Percentiles rank a stretch among this genome's conserved stretches.
Evolutionary conservation across 169 alveolate species (phyloP).

Genomic region (Amoebophrya sp.): DNA sequence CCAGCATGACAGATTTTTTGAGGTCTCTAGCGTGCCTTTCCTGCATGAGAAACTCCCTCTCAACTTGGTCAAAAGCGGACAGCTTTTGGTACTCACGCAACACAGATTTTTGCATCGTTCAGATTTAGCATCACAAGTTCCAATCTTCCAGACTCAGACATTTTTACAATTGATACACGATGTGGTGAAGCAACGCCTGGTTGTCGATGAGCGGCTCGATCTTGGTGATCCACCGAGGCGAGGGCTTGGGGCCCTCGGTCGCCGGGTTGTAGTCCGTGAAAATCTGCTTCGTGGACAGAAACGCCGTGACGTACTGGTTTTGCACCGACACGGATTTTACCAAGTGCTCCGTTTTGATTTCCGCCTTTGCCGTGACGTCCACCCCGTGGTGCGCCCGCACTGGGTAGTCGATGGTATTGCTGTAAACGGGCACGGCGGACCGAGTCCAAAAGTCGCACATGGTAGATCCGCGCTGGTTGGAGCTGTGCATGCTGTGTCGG

Average conservation of each 20-base stretch:
- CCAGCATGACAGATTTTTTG: no score
- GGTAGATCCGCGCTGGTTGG: background rate
- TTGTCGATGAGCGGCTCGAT: constrained; percentile 15
- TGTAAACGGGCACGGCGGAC: background rate
- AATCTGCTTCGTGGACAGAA: background rate
- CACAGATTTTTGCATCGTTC: no score
- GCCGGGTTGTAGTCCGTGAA: background rate
- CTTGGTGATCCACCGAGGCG: background rate
- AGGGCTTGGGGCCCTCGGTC: background rate
- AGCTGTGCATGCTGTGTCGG: background rate
- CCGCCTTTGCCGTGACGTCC: background rate
- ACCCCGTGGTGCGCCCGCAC: background rate
- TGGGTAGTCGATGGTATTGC: background rate
- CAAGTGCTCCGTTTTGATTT: background rate
- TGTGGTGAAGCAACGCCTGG: background rate
- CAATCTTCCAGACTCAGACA: no score
- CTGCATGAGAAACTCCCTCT: no score
- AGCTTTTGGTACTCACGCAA: no score
- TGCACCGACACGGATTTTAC: background rate
- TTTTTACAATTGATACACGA: no score
- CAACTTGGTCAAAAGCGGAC: no score
- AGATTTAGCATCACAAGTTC: no score
- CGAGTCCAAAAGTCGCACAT: background rate
- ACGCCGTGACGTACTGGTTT: constrained; percentile 16
- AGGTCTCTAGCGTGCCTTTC: no score